A percentile compares a stretch with the other conserved stretches of the same genome.
phyloP scores from a whole-genome alignment of 2,329 filamentous ascomycete genomes.

The Fusarium sp. region DNA sequence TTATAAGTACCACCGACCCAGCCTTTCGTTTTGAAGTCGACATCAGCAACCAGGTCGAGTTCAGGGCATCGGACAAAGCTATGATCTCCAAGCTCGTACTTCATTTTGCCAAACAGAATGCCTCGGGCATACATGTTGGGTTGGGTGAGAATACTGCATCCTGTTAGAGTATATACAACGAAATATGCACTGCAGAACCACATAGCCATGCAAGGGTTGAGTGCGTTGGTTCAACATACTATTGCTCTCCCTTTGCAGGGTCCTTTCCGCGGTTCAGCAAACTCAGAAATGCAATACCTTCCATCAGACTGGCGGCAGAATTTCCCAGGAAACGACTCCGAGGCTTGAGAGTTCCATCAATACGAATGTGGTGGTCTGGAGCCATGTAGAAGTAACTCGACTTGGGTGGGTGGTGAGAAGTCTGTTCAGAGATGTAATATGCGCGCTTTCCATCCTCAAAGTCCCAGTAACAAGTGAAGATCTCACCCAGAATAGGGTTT shows the following conservation, averaged over 20 bases:
- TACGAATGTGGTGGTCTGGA: slow-evolving; percentile 90
- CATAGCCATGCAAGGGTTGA: not conserved
- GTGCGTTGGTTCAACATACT: slow-evolving; percentile 66
- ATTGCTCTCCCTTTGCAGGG: slow-evolving; percentile 78
- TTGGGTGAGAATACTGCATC: slow-evolving; percentile 83
- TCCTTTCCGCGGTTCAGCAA: slow-evolving; percentile 80
- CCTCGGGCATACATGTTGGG: slow-evolving; percentile 99
- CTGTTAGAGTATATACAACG: slow-evolving; percentile 8
- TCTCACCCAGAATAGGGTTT: slow-evolving; percentile 95
- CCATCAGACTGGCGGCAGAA: slow-evolving; percentile 98
- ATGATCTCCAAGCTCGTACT: slow-evolving; percentile 97
- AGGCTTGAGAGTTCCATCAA: slow-evolving; percentile 95
- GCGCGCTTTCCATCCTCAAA: slow-evolving; percentile 83
- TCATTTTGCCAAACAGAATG: slow-evolving; percentile 99
- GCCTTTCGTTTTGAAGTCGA: slow-evolving; percentile 98
- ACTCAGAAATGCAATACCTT: slow-evolving; percentile 88
- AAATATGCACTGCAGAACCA: not conserved
- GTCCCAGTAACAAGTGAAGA: slow-evolving; percentile 96
- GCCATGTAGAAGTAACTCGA: slow-evolving; percentile 99
- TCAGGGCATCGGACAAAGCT: slow-evolving; percentile 93
- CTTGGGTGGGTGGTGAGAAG: slow-evolving; percentile 97
- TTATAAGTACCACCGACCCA: slow-evolving; percentile 98
- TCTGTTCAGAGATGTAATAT: slow-evolving; percentile 98
- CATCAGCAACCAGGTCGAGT: slow-evolving; percentile 83
- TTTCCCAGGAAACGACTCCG: slow-evolving; percentile 96